Percentiles rank a stretch among this genome's conserved stretches.
Evolutionary conservation across 768 basidiomycete genomes (phyloP).

Genomic region (Coprinopsis strossmayeri): DNA sequence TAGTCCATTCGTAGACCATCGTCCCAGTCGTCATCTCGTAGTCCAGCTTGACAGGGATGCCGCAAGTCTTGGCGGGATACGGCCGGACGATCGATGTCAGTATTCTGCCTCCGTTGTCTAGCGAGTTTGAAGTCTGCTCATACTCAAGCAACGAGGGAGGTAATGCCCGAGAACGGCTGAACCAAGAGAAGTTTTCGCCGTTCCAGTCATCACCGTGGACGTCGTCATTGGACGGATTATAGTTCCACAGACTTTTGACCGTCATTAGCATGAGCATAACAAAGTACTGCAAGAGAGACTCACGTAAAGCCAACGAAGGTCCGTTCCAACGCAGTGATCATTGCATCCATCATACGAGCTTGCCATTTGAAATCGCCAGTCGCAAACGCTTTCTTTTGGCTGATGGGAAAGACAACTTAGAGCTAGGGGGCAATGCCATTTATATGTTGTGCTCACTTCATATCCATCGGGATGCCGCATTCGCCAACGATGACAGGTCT

Average conservation of each 20-base stretch:
- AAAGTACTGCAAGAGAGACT: constrained; percentile 25
- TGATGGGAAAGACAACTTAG: constrained; percentile 19
- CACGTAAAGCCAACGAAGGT: constrained; percentile 82
- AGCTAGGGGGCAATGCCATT: not conserved
- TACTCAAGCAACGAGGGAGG: no score
- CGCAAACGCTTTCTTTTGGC: constrained; percentile 63
- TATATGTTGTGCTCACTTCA: constrained; percentile 64
- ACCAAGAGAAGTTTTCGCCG: no score
- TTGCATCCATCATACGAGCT: constrained; percentile 87
- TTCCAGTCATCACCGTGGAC: no score
- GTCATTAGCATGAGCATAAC: not conserved
- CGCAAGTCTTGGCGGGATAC: no score
- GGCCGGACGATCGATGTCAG: no score
- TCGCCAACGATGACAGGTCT: constrained; percentile 86
- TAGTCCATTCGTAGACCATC: constrained; percentile 68
- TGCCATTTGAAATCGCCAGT: constrained; percentile 80
- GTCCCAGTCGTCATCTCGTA: no score
- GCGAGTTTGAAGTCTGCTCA: no score
- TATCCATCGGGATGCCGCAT: constrained; percentile 93
- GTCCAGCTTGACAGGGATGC: no score
- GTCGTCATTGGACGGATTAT: no score
- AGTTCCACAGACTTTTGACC: no score
- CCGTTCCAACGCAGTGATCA: constrained; percentile 77
- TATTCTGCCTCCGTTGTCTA: no score
- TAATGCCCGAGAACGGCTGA: no score